phyloP scores from a whole-genome alignment of 345 rosid genomes.

The Hibiscus syriacus region DNA sequence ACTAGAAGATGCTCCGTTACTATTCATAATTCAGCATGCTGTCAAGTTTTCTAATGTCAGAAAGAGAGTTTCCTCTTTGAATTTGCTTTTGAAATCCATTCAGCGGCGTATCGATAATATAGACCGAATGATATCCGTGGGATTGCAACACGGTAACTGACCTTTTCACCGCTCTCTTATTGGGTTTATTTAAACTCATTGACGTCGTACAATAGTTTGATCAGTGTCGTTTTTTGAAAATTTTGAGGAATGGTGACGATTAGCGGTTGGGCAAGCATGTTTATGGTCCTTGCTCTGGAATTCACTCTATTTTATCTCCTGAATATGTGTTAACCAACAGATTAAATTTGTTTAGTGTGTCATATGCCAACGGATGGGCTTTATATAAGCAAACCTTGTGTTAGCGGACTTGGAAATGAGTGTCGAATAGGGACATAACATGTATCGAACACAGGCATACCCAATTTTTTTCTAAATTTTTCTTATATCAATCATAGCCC shows the following conservation, averaged over 20 bases:
- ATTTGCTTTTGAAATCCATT: constrained; percentile 49
- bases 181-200: background rate
- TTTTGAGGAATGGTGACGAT: background rate
- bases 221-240: background rate
- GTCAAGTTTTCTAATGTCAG: constrained; percentile 59
- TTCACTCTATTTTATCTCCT: background rate
- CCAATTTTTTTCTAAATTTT: no score
- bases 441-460: no score
- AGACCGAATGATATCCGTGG: constrained; percentile 51
- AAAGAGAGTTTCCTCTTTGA: constrained; percentile 67
- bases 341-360: background rate
- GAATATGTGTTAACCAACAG: background rate
- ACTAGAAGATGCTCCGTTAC: constrained; percentile 77
- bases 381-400: background rate
- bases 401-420: no score
- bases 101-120: constrained; percentile 68
- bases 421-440: no score
- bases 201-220: background rate
- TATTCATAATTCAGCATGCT: constrained; percentile 73
- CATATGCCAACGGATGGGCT: background rate
- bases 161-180: background rate
- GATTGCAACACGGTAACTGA: constrained; percentile 33
- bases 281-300: background rate
- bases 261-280: background rate
- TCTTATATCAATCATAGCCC: background rate